Conservation (phyloP, 169 alveolate genomes). For the Fabrea salina region DNA sequence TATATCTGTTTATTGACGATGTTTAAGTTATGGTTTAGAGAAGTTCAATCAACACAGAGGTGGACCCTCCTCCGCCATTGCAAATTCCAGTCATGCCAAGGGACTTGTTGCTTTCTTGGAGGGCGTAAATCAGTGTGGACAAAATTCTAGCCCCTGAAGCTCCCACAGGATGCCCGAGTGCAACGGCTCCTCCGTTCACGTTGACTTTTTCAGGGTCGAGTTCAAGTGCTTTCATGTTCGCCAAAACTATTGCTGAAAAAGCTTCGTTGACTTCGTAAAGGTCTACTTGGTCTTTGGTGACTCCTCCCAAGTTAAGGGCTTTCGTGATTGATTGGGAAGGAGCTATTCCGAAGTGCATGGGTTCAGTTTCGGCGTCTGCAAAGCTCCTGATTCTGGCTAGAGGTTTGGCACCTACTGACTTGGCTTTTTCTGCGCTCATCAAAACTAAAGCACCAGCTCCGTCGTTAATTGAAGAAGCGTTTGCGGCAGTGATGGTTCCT, state of each 20-base stretch:
- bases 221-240: slow-evolving; percentile 73
- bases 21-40: too few species aligned
- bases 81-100: slow-evolving; percentile 81
- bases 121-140: slow-evolving; percentile 62
- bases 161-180: slow-evolving; percentile 92
- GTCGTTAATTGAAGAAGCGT: slow-evolving; percentile 88
- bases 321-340: slow-evolving; percentile 81
- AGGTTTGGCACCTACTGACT: slow-evolving; percentile 78
- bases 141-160: slow-evolving; percentile 84
- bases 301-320: slow-evolving; percentile 67
- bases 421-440: slow-evolving; percentile 75
- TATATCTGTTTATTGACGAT: too few species aligned
- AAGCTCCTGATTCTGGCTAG: slow-evolving; percentile 83
- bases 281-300: slow-evolving; percentile 62
- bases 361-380: slow-evolving; percentile 87
- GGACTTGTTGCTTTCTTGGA: slow-evolving; percentile 54
- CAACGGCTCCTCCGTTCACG: slow-evolving; percentile 92
- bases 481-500: slow-evolving; percentile 91
- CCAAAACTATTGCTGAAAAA: slow-evolving; percentile 83
- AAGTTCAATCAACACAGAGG: slow-evolving; percentile 69
- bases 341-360: slow-evolving; percentile 86
- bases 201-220: slow-evolving; percentile 80
- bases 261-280: slow-evolving; percentile 90
- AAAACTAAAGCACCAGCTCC: slow-evolving; percentile 91
- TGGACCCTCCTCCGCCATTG: slow-evolving; percentile 89